A percentile compares a stretch with the other conserved stretches of the same genome.
These are phyloP conservation scores for Talaromyces adpressus DNA, from an alignment of 495 filamentous ascomycete genomes.

Conservation along the genomic window DNA sequence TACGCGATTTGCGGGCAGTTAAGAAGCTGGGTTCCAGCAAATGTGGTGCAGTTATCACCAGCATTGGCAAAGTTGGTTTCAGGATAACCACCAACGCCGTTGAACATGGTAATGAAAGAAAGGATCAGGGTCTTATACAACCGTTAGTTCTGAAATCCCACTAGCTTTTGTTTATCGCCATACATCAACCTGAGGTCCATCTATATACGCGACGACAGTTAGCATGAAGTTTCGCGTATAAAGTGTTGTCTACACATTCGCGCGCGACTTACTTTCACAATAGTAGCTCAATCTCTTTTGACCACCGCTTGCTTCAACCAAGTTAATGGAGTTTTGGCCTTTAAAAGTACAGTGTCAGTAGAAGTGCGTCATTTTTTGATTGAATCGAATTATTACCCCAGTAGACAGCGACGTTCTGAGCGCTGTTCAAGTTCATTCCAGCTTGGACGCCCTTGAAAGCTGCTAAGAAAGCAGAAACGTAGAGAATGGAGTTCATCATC, in stretches of 20 bases:
- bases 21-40: conserved; percentile 47
- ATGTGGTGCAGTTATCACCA: conserved; percentile 49
- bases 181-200: conserved; percentile 9
- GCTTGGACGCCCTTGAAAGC: conserved; percentile 22
- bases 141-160: not conserved
- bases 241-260: not conserved
- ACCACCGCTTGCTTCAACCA: conserved; percentile 1
- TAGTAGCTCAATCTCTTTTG: conserved; percentile 44
- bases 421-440: conserved; percentile 34
- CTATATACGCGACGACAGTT: not conserved
- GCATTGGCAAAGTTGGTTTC: conserved; percentile 55
- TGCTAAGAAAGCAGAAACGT: conserved; percentile 3
- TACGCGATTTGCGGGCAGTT: conserved; percentile 60
- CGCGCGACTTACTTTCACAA: conserved; percentile 7
- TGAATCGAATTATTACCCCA: conserved; percentile 51
- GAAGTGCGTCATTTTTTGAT: not conserved
- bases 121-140: conserved; percentile 26
- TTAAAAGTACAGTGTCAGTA: not conserved
- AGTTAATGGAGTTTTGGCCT: conserved; percentile 9
- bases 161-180: not conserved
- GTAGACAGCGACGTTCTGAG: conserved; percentile 52
- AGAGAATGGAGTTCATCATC: conserved; percentile 6
- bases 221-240: not conserved
- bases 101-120: conserved; percentile 35
- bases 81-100: conserved; percentile 33